Percentiles rank a stretch among this genome's conserved stretches.
Evolutionary conservation across 2,329 filamentous ascomycete species (phyloP).

Genomic region (Epichloe aotearoae): DNA sequence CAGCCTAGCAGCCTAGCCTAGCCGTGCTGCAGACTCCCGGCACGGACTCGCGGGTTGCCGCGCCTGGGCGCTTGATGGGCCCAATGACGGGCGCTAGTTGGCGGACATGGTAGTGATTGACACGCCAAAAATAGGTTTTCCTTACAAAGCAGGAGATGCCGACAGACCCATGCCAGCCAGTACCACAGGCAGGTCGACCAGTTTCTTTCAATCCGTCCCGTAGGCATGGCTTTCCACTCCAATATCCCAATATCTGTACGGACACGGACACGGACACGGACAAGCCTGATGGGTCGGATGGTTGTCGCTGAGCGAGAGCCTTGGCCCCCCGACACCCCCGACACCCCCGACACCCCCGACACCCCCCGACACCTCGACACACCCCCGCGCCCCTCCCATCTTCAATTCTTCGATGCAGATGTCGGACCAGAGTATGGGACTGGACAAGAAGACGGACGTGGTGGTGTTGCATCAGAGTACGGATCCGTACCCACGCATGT

Average conservation of each 20-base stretch:
- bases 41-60: not conserved
- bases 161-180: too few species aligned
- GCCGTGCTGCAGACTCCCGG: too few species aligned
- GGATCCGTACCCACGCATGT: too few species aligned
- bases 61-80: constrained; percentile 5
- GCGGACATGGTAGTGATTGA: not conserved
- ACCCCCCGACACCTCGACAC: too few species aligned
- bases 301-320: constrained; percentile 1
- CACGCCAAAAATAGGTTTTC: constrained; percentile 5
- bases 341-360: not conserved
- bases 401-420: not conserved
- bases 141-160: too few species aligned
- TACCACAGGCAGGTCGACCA: not conserved
- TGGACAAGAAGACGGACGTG: not conserved
- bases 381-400: not conserved
- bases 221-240: too few species aligned
- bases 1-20: too few species aligned
- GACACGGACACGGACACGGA: not conserved
- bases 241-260: too few species aligned
- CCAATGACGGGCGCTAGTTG: constrained; percentile 3
- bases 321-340: not conserved
- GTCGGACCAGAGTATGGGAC: not conserved
- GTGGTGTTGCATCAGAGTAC: not conserved
- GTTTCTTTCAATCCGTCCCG: not conserved
- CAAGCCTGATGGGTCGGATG: not conserved